A percentile compares a stretch with the other conserved stretches of the same genome.
phyloP scores from a whole-genome alignment of 1,139 yeast species.

The Candida tetrigidarum region DNA sequence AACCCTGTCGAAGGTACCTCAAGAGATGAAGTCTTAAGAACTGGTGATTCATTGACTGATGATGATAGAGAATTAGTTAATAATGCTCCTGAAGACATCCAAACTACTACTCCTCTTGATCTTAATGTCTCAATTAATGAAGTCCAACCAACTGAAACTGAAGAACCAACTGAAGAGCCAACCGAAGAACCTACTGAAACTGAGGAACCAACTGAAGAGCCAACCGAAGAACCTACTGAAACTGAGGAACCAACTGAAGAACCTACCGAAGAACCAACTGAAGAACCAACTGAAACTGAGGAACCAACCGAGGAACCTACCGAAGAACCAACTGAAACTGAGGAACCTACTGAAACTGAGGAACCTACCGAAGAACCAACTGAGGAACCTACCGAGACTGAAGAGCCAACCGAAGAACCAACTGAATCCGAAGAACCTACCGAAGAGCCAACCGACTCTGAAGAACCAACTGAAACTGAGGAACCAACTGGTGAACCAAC shows the following conservation, averaged over 20 bases:
- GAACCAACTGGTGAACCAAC: background rate
- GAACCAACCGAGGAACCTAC: background rate
- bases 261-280: background rate
- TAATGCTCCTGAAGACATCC: background rate
- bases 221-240: background rate
- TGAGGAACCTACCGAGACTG: background rate
- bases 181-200: constrained; percentile 1
- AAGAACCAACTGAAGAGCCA: background rate
- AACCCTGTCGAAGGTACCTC: constrained; percentile 21
- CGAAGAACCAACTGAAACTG: background rate
- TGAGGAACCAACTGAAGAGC: background rate
- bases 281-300: background rate
- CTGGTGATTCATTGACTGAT: background rate
- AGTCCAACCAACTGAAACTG: background rate
- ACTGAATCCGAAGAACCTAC: background rate
- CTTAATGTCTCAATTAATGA: background rate
- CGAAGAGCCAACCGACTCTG: background rate
- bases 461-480: background rate
- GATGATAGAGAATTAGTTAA: background rate
- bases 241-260: background rate
- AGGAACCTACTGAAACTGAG: background rate
- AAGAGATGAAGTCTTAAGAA: background rate
- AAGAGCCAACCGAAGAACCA: background rate
- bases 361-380: background rate
- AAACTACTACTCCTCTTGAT: background rate